Percentiles rank a stretch among this genome's conserved stretches.
These are phyloP conservation scores for Lomentospora prolificans DNA, from an alignment of 2,329 filamentous ascomycete species.

Conservation along the genomic window DNA sequence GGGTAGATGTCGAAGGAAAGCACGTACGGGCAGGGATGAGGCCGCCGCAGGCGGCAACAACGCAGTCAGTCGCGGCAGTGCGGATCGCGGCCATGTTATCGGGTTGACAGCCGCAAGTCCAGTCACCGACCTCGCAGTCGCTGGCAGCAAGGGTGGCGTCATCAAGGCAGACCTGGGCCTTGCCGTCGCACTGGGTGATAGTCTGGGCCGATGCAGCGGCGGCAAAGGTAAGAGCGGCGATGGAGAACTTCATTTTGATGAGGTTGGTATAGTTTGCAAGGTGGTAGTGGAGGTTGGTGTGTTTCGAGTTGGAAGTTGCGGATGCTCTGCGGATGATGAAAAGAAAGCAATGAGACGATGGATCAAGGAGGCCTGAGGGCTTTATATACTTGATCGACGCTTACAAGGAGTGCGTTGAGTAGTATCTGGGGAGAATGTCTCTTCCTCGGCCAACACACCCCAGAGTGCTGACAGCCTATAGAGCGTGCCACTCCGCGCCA, in stretches of 20 bases:
- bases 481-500: background rate
- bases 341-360: background rate
- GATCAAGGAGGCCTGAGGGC: background rate
- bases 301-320: background rate
- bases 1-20: background rate
- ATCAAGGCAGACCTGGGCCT: constrained; percentile 12
- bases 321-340: background rate
- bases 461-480: background rate
- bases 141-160: constrained; percentile 12
- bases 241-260: constrained; percentile 9
- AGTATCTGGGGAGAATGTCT: too few species aligned
- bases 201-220: constrained; percentile 13
- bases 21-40: constrained; percentile 14
- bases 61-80: constrained; percentile 13
- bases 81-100: constrained; percentile 14
- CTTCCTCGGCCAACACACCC: background rate
- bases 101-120: constrained; percentile 14
- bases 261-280: constrained; percentile 5
- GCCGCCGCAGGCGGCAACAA: constrained; percentile 14
- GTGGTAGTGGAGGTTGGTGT: background rate
- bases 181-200: constrained; percentile 13
- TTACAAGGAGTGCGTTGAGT: background rate
- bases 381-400: constrained; percentile 5
- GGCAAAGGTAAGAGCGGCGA: constrained; percentile 9
- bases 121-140: constrained; percentile 13